Evolutionary conservation across 1,284 basidiomycete species (phyloP).

Genomic region (Ustilago nuda): DNA sequence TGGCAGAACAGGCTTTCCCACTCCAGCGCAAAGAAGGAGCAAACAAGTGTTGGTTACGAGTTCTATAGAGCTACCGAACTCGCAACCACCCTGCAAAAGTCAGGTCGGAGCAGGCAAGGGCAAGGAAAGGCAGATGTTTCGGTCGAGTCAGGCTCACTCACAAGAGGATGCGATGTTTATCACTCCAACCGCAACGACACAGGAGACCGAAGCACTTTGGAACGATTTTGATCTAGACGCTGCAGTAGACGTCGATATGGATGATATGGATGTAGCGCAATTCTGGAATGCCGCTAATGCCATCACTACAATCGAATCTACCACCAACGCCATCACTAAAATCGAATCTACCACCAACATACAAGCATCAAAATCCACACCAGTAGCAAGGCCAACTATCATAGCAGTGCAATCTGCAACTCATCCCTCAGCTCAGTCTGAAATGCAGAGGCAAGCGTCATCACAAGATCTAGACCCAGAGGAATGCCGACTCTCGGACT

Average conservation of each 20-base stretch:
- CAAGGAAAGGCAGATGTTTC: background rate
- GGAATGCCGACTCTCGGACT: slow-evolving; percentile 37
- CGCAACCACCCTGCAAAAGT: background rate
- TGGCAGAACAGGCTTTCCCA: slow-evolving; percentile 12
- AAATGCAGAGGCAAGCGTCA: slow-evolving; percentile 11
- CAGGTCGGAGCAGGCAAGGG: background rate
- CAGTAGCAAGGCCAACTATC: background rate
- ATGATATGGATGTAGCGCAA: background rate
- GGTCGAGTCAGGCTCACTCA: slow-evolving; percentile 1
- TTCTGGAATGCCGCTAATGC: background rate
- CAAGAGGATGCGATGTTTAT: background rate
- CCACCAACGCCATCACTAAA: background rate
- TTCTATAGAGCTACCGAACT: slow-evolving; percentile 4
- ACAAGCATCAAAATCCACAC: background rate
- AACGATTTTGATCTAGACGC: slow-evolving; percentile 26
- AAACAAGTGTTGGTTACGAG: background rate
- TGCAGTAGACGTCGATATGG: slow-evolving; percentile 3
- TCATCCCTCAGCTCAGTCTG: background rate
- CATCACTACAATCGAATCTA: background rate
- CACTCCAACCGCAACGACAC: background rate
- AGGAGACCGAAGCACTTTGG: slow-evolving; percentile 8
- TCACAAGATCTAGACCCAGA: slow-evolving; percentile 21
- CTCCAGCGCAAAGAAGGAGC: slow-evolving; percentile 26
- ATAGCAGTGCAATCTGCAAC: too few species aligned
- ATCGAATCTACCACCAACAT: background rate